Conservation (phyloP, 805 yeast species). For the Limtongozyma cylindracea region DNA sequence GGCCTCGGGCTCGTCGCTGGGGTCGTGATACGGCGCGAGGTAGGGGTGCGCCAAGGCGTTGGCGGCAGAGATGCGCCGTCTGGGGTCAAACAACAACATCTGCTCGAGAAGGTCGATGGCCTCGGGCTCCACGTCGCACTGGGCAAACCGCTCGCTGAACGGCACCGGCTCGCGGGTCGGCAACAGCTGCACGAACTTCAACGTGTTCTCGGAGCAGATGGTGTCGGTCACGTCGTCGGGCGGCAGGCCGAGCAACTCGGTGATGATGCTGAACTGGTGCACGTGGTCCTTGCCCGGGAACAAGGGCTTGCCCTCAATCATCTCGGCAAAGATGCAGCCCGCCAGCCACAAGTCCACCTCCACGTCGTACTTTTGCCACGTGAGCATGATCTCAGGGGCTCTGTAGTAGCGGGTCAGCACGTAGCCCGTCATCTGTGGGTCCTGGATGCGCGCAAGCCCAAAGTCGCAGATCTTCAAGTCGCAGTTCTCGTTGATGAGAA, state of each 20-base stretch:
- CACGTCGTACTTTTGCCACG: constrained; percentile 94
- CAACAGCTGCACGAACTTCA: constrained; percentile 78
- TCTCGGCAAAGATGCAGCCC: constrained; percentile 92
- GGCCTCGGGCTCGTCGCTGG: constrained; percentile 91
- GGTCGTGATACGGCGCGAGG: constrained; percentile 88
- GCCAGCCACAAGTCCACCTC: constrained; percentile 98
- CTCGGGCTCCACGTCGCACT: constrained; percentile 14
- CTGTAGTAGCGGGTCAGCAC: constrained; percentile 90
- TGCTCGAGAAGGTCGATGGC: constrained; percentile 73
- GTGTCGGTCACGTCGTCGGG: constrained; percentile 92
- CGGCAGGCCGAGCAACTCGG: constrained; percentile 90
- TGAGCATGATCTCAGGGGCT: constrained; percentile 96
- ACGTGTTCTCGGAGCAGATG: constrained; percentile 84
- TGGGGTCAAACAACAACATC: constrained; percentile 90
- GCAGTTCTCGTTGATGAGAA: constrained; percentile 71
- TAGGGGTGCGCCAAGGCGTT: constrained; percentile 80
- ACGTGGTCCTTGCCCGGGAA: constrained; percentile 98
- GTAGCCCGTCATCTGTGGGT: constrained; percentile 97
- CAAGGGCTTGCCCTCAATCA: constrained; percentile 90
- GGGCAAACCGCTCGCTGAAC: constrained; percentile 54
- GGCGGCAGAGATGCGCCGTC: constrained; percentile 79
- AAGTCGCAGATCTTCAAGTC: constrained; percentile 83
- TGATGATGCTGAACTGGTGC: constrained; percentile 90
- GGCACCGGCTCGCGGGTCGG: constrained; percentile 90
- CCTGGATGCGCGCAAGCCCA: constrained; percentile 91